phyloP scores from a whole-genome alignment of 2,329 filamentous ascomycete species.

The Cladophialophora exuberans region DNA sequence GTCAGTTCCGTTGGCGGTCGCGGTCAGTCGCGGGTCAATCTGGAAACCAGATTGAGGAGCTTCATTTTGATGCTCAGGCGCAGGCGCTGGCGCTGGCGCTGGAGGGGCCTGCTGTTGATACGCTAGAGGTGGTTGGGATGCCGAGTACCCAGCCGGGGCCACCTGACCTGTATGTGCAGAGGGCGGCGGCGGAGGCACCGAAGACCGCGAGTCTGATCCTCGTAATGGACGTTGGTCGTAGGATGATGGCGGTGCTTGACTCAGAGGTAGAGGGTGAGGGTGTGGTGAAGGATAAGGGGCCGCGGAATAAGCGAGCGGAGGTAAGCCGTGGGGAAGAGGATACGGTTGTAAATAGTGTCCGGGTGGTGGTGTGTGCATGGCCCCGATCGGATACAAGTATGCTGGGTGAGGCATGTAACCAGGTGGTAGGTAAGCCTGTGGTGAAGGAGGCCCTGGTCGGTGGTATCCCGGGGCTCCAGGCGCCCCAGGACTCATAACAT shows the following conservation, averaged over 20 bases:
- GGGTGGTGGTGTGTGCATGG: constrained; percentile 47
- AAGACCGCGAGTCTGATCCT: constrained; percentile 37
- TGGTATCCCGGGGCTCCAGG: constrained; percentile 60
- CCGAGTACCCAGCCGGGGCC: constrained; percentile 40
- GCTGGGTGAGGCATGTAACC: constrained; percentile 35
- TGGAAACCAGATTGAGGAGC: constrained; percentile 15
- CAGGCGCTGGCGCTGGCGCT: constrained; percentile 35
- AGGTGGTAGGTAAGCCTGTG: constrained; percentile 42
- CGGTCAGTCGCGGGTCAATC: constrained; percentile 41
- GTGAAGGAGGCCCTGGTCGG: constrained; percentile 44
- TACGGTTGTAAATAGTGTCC: constrained; percentile 32
- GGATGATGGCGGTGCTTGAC: constrained; percentile 30
- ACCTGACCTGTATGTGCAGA: constrained; percentile 37
- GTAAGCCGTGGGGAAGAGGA: constrained; percentile 24
- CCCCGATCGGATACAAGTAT: constrained; percentile 51
- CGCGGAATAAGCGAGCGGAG: constrained; percentile 27
- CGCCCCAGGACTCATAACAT: constrained; percentile 56
- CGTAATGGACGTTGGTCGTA: constrained; percentile 33
- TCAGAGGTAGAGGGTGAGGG: constrained; percentile 23
- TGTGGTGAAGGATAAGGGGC: constrained; percentile 24
- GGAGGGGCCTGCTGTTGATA: constrained; percentile 22
- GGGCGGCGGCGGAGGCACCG: constrained; percentile 41
- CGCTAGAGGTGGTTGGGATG: constrained; percentile 34
- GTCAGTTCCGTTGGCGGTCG: constrained; percentile 12
- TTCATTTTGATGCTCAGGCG: constrained; percentile 32